phyloP scores from a whole-genome alignment of 371 early-diverging fungal species.

The Mucor indicus region DNA sequence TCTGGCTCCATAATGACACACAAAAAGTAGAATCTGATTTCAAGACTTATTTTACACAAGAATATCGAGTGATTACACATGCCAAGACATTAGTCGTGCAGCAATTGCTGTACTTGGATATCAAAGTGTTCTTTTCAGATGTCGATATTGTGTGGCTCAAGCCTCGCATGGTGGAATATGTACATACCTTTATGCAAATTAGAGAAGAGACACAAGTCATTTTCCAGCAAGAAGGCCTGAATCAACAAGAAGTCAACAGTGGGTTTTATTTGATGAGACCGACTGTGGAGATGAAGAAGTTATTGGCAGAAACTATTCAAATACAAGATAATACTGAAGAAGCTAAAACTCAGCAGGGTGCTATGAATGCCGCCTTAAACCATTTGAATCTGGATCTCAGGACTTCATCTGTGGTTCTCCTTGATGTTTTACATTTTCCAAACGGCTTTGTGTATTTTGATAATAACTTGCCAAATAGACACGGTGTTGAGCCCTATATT shows the following conservation, averaged over 20 bases:
- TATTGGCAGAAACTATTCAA: slow-evolving; percentile 33
- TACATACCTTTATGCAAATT: slow-evolving; percentile 23
- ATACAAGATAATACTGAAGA: slow-evolving; percentile 29
- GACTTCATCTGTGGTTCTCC: slow-evolving; percentile 22
- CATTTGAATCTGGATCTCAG: slow-evolving; percentile 29
- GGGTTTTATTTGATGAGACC: slow-evolving; percentile 46
- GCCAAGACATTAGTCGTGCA: slow-evolving; percentile 42
- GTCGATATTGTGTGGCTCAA: slow-evolving; percentile 42
- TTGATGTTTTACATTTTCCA: slow-evolving; percentile 44
- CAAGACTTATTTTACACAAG: slow-evolving; percentile 36
- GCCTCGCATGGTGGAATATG: slow-evolving; percentile 29
- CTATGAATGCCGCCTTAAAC: slow-evolving; percentile 36
- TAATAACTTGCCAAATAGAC: slow-evolving; percentile 24
- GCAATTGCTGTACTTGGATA: slow-evolving; percentile 32
- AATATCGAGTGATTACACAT: slow-evolving; percentile 41
- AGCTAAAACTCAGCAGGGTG: slow-evolving; percentile 37
- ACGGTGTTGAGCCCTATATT: slow-evolving; percentile 36
- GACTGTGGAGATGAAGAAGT: slow-evolving; percentile 23
- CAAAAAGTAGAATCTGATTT: slow-evolving; percentile 35
- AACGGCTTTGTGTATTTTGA: slow-evolving; percentile 37
- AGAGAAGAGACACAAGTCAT: slow-evolving; percentile 36
- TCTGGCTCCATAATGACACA: slow-evolving; percentile 39
- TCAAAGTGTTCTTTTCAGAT: slow-evolving; percentile 40
- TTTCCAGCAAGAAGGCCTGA: slow-evolving; percentile 39
- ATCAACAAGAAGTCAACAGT: slow-evolving; percentile 29